Base-by-base conservation (phyloP, 495 filamentous ascomycete species). In the Tetracladium marchalianum region DNA sequence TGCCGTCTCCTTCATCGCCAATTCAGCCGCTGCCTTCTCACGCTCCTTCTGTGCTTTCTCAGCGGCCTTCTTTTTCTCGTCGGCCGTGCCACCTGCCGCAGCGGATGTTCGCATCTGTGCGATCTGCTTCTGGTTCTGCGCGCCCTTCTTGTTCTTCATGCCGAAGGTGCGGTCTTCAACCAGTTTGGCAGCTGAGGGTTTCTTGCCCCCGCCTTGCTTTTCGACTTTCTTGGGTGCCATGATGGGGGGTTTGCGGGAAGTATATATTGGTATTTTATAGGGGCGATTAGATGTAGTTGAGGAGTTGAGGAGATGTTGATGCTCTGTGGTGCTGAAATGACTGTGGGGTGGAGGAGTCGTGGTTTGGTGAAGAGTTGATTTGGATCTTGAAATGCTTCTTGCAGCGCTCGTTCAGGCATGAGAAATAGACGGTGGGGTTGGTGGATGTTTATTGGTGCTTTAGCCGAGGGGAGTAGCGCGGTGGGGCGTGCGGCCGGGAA, bases 121-220 rank as follows among this genome's bases (percentile, higher is more conserved):
- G 49, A 99, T 97, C 49, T 85, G 77, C 60, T 82, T 92, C 71
- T 95, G 86, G 48, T 87, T 89, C 39, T 76, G 81, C 41, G 77
- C 80, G 52, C 92, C 92, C 78, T 95, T 96, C 80, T 99, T 97
- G 62, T 98, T 98, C 73, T 98, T 98, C 90, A 98, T 94, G 54
- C 92, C 92, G 74, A 98, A 98, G 44, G 92, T 95, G 75, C 92
- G 93, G 73, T 98, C 92, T 44, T 90, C 87, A 49, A 87, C 83
- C 11, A 70, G 49, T 64, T 88, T 88, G 37, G 71, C 59, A 41
- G 76, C 65, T 34, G 79, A 73, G 54, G 80, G 71, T 78, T 90
- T 86, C 70, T 71, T 72, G 56, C 63, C 70, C 43, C 52, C 51
- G 46, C 49, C 56, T 50, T 71, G 71, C 68, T 78, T 77, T 67